phyloP scores from a whole-genome alignment of 139 green algal genomes.

The Micromonas commoda region DNA sequence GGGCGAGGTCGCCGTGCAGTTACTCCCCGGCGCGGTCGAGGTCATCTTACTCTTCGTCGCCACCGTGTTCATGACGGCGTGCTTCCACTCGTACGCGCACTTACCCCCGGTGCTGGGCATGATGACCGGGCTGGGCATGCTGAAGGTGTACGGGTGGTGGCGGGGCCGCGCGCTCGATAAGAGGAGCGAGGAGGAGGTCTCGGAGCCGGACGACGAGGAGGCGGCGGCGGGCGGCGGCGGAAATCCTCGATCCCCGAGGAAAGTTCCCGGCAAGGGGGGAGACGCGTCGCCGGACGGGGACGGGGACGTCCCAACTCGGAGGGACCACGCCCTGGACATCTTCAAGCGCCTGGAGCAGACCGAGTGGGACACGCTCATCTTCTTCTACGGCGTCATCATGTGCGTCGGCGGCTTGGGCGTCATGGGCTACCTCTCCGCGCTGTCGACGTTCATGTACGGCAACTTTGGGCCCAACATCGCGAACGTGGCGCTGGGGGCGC shows the following conservation, averaged over 20 bases:
- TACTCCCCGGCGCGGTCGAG: background rate
- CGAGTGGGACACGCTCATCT: conserved; percentile 39
- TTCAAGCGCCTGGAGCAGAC: conserved; percentile 34
- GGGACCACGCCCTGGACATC: conserved; percentile 33
- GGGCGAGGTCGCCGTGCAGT: no score
- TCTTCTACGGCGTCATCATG: conserved; percentile 41
- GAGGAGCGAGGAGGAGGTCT: no score
- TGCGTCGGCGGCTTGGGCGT: conserved; percentile 31
- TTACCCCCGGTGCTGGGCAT: conserved; percentile 37
- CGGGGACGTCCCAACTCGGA: no score
- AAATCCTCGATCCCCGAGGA: no score
- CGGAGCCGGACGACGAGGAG: no score
- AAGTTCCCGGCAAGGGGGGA: no score
- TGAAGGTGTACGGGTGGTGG: conserved; percentile 29
- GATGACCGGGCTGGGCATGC: conserved; percentile 37
- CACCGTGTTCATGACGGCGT: conserved; percentile 31
- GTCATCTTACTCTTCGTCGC: conserved; percentile 31
- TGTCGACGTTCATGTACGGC: background rate
- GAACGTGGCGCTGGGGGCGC: conserved; percentile 18
- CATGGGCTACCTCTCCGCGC: conserved; percentile 18
- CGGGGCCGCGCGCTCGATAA: no score
- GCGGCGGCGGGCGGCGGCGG: no score
- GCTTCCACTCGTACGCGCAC: conserved; percentile 32
- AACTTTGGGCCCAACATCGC: conserved; percentile 2
- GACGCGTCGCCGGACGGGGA: no score